phyloP scores from a whole-genome alignment of 495 filamentous ascomycete genomes.

The Hypomontagnella submonticulosa region DNA sequence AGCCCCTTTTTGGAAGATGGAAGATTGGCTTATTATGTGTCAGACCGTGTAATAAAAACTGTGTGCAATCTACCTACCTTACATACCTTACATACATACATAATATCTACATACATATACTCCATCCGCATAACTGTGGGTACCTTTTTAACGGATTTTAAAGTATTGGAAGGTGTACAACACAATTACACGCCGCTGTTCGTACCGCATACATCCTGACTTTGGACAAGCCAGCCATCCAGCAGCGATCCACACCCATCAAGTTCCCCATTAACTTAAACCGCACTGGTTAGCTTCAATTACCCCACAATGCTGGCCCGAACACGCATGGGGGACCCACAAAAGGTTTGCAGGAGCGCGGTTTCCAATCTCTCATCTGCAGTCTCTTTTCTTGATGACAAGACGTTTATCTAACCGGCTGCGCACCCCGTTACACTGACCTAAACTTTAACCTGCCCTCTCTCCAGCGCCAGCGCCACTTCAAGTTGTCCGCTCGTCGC shows the following conservation, averaged over 20 bases:
- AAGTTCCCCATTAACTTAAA: conserved; percentile 36
- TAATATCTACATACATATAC: neutral
- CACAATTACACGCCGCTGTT: neutral
- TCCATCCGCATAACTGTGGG: neutral
- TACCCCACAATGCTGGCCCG: conserved; percentile 44
- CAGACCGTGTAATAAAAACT: too few relatives aligned
- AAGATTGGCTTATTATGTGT: too few relatives aligned
- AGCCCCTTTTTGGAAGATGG: too few relatives aligned
- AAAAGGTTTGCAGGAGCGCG: conserved; percentile 26
- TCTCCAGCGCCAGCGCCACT: conserved; percentile 16
- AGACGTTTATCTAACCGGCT: conserved; percentile 45
- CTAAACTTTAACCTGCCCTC: conserved; percentile 25
- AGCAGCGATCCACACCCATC: conserved; percentile 18
- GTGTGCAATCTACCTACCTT: neutral
- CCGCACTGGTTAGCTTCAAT: conserved; percentile 36
- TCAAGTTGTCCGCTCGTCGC: conserved; percentile 10
- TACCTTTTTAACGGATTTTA: neutral
- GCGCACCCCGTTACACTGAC: conserved; percentile 41
- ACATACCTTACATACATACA: neutral
- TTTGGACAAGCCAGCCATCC: conserved; percentile 6
- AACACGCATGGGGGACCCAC: conserved; percentile 35
- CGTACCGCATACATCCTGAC: neutral
- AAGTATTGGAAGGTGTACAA: too few relatives aligned
- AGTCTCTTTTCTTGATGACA: conserved; percentile 28
- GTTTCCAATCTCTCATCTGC: conserved; percentile 38